phyloP scores from a whole-genome alignment of 148 eudicot genomes.

The Vaccinium corymbosum region DNA sequence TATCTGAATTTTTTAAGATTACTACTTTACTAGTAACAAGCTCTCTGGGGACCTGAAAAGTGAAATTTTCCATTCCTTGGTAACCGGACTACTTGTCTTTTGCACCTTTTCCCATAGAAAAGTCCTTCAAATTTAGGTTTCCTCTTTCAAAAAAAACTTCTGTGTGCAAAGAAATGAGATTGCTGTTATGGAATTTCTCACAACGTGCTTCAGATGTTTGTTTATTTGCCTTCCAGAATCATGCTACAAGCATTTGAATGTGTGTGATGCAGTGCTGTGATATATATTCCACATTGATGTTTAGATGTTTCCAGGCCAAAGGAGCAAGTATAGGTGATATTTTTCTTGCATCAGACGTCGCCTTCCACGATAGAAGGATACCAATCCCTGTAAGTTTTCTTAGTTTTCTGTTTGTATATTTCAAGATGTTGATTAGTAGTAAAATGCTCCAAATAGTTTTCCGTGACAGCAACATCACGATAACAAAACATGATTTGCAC shows the following conservation, averaged over 20 bases:
- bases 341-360: slow-evolving; percentile 72
- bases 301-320: slow-evolving; percentile 58
- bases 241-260: not conserved
- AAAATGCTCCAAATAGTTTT: not conserved
- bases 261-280: not conserved
- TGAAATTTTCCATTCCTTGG: not conserved
- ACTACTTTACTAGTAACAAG: not conserved
- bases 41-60: not conserved
- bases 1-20: not conserved
- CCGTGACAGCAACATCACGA: no score
- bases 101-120: not conserved
- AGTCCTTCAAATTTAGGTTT: not conserved
- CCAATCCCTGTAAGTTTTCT: slow-evolving; percentile 80
- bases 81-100: not conserved
- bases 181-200: not conserved
- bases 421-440: not conserved
- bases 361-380: slow-evolving; percentile 93
- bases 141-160: not conserved
- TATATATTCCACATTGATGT: slow-evolving; percentile 2
- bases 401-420: not conserved
- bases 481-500: not conserved
- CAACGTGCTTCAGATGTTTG: not conserved
- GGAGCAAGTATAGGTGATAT: slow-evolving; percentile 88
- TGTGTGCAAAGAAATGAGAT: not conserved
- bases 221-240: not conserved